Evolutionary conservation across 2,329 filamentous ascomycete species (phyloP), one percentile per base, ranked within the genome.

Genomic region (Colletotrichum echinochloae): DNA sequence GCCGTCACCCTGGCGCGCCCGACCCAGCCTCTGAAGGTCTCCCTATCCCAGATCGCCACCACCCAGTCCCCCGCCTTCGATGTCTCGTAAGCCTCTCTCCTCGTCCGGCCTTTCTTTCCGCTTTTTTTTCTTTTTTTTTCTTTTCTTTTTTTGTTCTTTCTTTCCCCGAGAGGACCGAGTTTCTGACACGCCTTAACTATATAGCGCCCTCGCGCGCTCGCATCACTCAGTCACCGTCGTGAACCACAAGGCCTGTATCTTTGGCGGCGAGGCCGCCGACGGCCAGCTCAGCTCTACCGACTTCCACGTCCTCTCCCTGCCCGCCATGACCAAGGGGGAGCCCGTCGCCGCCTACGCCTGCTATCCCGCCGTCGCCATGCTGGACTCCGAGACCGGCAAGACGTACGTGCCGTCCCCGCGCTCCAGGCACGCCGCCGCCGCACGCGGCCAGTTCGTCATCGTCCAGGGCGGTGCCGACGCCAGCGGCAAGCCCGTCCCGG

Each of bases 211-310:
- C 14, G 80, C 82, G 8, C 82, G 87, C 64, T 82, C 83, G 11
- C 77, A 83, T 54, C 87, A 89, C 76, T 85, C 85, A 3, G 74
- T 89, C 57, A 87, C 85, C 5, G 78, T 87, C 55, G 80, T 89
- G 72, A 84, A 84, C 69, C 82, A 84, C 62, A 84, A 85, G 72
- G 86, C 86, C 37, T 88, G 88, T 75, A 84, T 89, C 63, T 88
- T 88, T 72, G 87, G 87, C 8, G 87, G 87, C 62, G 81, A 83
- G 74, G 77, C 74, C 1, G 75, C 77, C 52, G 75, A 74, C 49
- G 74, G 81, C 71, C 71, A 79, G 67, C 78, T 87, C 33, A 85
- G 85, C 39, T 81, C 82, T 65, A 85, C 85, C 75, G 82, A 83
- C 63, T 82, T 89, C 60, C 84, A 88, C 73, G 82, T 85, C 28